Percentiles rank a stretch among this genome's conserved stretches.
Conservation (phyloP, 768 basidiomycete species). For the Tylopilus sp. region DNA sequence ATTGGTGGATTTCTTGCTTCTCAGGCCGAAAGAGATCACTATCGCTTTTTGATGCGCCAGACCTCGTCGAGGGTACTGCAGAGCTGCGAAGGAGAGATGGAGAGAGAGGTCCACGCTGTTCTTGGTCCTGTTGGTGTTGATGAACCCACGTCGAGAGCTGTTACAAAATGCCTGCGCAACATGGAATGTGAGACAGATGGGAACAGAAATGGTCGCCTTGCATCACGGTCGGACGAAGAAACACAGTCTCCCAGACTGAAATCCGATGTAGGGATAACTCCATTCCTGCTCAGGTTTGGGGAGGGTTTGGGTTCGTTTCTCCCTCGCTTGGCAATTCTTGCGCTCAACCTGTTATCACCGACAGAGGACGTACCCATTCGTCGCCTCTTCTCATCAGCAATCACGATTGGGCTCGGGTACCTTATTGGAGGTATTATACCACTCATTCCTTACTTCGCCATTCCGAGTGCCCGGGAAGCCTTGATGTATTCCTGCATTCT, state of each 20-base stretch:
- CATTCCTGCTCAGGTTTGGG: conserved; percentile 96
- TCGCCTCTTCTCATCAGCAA: conserved; percentile 84
- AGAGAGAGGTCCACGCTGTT: conserved; percentile 87
- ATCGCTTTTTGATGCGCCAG: conserved; percentile 70
- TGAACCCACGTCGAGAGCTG: conserved; percentile 70
- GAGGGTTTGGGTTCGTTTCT: conserved; percentile 71
- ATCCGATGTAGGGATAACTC: conserved; percentile 80
- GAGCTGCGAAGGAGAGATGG: conserved; percentile 93
- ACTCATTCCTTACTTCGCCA: conserved; percentile 89
- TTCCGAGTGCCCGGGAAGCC: conserved; percentile 61
- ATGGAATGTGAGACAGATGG: conserved; percentile 48
- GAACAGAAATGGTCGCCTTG: conserved; percentile 2
- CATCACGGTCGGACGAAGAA: conserved; percentile 48
- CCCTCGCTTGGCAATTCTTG: not conserved
- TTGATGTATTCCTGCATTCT: conserved; percentile 73
- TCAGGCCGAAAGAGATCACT: conserved; percentile 95
- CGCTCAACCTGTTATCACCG: not conserved
- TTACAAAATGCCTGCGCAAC: conserved; percentile 71
- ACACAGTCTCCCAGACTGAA: conserved; percentile 58
- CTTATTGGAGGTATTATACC: conserved; percentile 92
- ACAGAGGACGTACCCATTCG: conserved; percentile 85
- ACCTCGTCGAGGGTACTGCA: conserved; percentile 81
- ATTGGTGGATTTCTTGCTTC: conserved; percentile 97
- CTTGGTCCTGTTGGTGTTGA: conserved; percentile 90
- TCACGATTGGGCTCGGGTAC: conserved; percentile 95